These are phyloP conservation scores for Byssoonygena ceratinophila DNA, from an alignment of 2,329 filamentous ascomycete species.

Conservation along the genomic window DNA sequence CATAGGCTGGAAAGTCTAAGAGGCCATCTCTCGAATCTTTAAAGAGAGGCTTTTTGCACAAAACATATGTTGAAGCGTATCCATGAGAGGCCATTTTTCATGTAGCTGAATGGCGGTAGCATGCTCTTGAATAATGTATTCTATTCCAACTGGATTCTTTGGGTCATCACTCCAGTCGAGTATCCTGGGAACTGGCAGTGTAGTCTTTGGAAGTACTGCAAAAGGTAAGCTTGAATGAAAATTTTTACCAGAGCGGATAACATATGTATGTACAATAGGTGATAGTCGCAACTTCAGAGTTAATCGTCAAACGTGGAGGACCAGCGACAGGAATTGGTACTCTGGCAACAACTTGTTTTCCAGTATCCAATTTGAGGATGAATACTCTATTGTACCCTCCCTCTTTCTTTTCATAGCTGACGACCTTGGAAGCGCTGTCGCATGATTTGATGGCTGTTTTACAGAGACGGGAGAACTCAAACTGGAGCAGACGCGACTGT, in stretches of 20 bases:
- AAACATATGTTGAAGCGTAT: conserved; percentile 25
- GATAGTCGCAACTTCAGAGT: conserved; percentile 30
- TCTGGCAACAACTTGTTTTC: conserved; percentile 20
- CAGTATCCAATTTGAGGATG: conserved; percentile 20
- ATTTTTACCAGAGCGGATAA: conserved; percentile 25
- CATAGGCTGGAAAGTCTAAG: conserved; percentile 32
- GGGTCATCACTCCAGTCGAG: conserved; percentile 14
- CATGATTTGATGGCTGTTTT: conserved; percentile 5
- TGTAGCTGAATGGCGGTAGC: conserved; percentile 26
- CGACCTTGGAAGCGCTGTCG: conserved; percentile 6
- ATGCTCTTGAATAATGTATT: conserved; percentile 24
- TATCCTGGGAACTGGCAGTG: conserved; percentile 16
- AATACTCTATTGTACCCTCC: conserved; percentile 23
- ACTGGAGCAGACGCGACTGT: conserved; percentile 7
- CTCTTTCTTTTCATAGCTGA: conserved; percentile 16
- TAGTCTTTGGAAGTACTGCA: conserved; percentile 10
- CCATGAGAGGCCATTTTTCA: conserved; percentile 28
- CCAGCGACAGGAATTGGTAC: conserved; percentile 23
- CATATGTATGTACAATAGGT: conserved; percentile 12
- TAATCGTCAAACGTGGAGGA: conserved; percentile 7
- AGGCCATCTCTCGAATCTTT: conserved; percentile 24
- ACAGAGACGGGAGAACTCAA: conserved; percentile 14
- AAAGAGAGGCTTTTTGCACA: conserved; percentile 26
- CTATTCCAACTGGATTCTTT: conserved; percentile 21
- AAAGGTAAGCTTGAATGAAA: neutral